Base-by-base conservation (phyloP, 2,329 filamentous ascomycete species). In the Trichophyton schoenleinii region DNA sequence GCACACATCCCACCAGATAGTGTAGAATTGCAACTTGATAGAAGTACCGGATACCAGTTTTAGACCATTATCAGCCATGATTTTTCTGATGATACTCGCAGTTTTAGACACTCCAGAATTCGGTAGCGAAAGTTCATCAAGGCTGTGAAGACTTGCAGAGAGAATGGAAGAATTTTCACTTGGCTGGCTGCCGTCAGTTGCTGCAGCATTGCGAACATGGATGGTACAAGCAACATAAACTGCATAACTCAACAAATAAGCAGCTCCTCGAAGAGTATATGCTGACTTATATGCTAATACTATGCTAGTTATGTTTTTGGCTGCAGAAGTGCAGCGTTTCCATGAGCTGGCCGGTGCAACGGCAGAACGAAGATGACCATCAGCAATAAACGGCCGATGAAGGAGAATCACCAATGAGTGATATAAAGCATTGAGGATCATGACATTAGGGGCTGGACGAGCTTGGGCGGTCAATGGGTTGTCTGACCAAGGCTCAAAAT, bases 391-490 rank as follows among this genome's bases (percentile, higher is more conserved):
- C 0, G 77, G 75, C 0, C 77, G 73, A 61, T 79, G 75, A 8
- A 79, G 70, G 0, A 79, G 68, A 53, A 79, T 78, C 8, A 72
- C 70, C 11, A 79, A 70, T 3, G 75, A 72, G 62, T 78, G 69
- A 63, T 76, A 79, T 66, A 72, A 68, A 18, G 67, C 67, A 59
- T 70, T 68, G 15, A 73, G 60, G 20, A 69, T 67, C 60, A 74
- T 69, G n/a, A 70, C 62, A 61, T 72, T 73, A 13, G 70, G 69
- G 4, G 67, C 65, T 15, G 63, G 58, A 34, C 61, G 49, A 31
- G 36, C 46, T 34, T 60, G 53, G 41, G 66, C 63, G 22, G 62
- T 59, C 41, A 63, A 63, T 15, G 63, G 58, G 7, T 66, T 61
- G 9, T 66, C 61, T 28, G 59, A 66, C 64, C 68, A 72, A 28